Evolutionary conservation across 2,329 filamentous ascomycete genomes (phyloP).

Genomic region (Cladosporium halotolerans): DNA sequence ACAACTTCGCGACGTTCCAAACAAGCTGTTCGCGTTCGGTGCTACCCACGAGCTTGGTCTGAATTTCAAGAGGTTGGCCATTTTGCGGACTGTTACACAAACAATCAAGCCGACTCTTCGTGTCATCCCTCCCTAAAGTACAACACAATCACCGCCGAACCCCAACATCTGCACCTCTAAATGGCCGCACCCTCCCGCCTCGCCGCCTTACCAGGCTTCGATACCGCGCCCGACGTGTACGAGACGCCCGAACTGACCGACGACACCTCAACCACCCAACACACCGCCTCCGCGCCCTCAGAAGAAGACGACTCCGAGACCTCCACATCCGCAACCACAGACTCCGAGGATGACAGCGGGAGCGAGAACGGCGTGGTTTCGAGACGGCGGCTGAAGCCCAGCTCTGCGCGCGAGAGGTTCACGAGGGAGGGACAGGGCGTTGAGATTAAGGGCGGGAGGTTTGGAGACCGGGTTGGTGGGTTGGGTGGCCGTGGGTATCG

Average conservation of each 20-base stretch:
- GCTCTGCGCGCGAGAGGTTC: constrained; percentile 76
- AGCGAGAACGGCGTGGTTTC: constrained; percentile 56
- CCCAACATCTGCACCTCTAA: background rate
- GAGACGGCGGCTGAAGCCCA: constrained; percentile 66
- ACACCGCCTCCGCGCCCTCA: constrained; percentile 8
- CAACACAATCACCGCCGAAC: background rate
- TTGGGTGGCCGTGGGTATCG: constrained; percentile 28
- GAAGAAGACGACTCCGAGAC: constrained; percentile 6
- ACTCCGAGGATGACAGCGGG: constrained; percentile 44
- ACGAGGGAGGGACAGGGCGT: constrained; percentile 46
- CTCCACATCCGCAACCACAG: constrained; percentile 29
- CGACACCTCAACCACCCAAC: constrained; percentile 56
- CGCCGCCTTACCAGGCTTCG: constrained; percentile 34
- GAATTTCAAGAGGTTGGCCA: too few species aligned
- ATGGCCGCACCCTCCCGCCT: constrained; percentile 17
- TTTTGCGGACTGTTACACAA: too few species aligned
- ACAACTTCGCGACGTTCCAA: too few species aligned
- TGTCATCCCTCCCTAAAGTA: too few species aligned
- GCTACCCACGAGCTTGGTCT: too few species aligned
- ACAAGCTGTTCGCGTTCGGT: too few species aligned
- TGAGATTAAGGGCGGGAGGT: constrained; percentile 69
- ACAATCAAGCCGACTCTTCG: too few species aligned
- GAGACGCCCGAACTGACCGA: constrained; percentile 91
- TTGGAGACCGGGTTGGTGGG: constrained; percentile 78
- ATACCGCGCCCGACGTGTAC: constrained; percentile 90